Percentiles rank a stretch among this genome's conserved stretches.
phyloP scores from a whole-genome alignment of 805 yeast species.

The Lachancea cidri region DNA sequence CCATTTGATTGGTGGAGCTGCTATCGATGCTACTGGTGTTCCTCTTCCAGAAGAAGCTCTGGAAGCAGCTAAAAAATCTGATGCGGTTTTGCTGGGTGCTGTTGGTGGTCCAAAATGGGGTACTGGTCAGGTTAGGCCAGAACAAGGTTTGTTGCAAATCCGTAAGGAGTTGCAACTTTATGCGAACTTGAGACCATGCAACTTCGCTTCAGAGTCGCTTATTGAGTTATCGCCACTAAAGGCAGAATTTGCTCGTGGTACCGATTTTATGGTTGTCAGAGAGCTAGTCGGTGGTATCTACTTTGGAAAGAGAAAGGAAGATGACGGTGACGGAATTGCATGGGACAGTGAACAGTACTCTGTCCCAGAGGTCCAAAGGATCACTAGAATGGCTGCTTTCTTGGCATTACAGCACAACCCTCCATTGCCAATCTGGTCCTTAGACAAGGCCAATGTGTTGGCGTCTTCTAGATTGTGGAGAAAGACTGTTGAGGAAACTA shows the following conservation, averaged over 20 bases:
- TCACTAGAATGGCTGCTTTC: conserved; percentile 97
- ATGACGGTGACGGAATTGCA: conserved; percentile 79
- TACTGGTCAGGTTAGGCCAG: conserved; percentile 93
- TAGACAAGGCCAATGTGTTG: conserved; percentile 95
- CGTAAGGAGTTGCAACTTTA: conserved; percentile 91
- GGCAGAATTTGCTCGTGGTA: conserved; percentile 79
- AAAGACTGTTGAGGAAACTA: conserved; percentile 80
- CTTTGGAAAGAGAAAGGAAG: conserved; percentile 94
- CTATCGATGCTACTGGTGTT: conserved; percentile 92
- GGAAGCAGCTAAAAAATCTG: conserved; percentile 76
- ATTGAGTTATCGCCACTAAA: conserved; percentile 85
- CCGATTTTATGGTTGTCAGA: conserved; percentile 89
- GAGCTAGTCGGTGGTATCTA: conserved; percentile 98
- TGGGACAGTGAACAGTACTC: conserved; percentile 91
- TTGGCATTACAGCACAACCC: conserved; percentile 90
- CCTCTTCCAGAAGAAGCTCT: conserved; percentile 86
- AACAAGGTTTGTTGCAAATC: conserved; percentile 90
- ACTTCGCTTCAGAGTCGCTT: conserved; percentile 79
- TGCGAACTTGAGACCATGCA: conserved; percentile 96
- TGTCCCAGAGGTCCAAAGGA: conserved; percentile 88
- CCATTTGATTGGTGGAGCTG: conserved; percentile 96
- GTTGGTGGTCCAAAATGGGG: conserved; percentile 99
- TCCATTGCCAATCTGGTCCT: conserved; percentile 91
- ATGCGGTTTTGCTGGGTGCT: conserved; percentile 95
- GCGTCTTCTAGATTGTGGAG: conserved; percentile 98